phyloP scores from a whole-genome alignment of 1,284 basidiomycete species.

The Apiotrichum gamsii region DNA sequence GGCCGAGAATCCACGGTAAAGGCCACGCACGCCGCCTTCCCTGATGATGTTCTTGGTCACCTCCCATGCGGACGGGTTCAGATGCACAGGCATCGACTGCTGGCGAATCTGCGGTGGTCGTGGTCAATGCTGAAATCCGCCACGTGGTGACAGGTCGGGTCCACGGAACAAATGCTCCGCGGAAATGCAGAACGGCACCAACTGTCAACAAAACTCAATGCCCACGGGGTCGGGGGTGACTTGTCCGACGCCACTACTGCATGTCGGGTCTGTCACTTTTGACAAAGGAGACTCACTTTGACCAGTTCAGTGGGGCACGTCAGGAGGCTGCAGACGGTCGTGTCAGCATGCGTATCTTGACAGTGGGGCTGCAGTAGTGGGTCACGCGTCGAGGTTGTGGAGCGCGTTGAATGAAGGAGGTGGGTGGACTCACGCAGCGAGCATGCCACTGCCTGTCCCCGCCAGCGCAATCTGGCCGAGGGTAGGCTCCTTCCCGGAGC shows the following conservation, averaged over 20 bases:
- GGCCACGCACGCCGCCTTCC: constrained; percentile 56
- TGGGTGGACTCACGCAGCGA: constrained; percentile 58
- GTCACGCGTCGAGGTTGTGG: no score
- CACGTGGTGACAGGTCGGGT: no score
- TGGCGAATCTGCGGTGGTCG: constrained; percentile 57
- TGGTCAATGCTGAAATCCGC: background rate
- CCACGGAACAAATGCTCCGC: no score
- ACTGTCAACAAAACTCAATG: background rate
- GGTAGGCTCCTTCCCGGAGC: constrained; percentile 21
- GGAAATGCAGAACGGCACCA: background rate
- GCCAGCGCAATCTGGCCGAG: constrained; percentile 62
- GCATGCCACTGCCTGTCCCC: constrained; percentile 67
- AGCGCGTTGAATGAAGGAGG: background rate
- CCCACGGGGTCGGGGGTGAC: no score
- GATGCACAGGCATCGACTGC: constrained; percentile 49
- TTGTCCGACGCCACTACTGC: no score
- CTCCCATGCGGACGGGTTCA: constrained; percentile 49
- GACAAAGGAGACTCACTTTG: constrained; percentile 49
- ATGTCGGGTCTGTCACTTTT: no score
- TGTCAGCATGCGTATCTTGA: background rate
- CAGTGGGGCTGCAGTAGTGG: no score
- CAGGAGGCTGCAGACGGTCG: constrained; percentile 56
- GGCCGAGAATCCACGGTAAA: constrained; percentile 68
- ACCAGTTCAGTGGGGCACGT: constrained; percentile 76
- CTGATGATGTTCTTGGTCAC: constrained; percentile 56